phyloP scores from a whole-genome alignment of 306 rosid genomes.

The Quercus glauca region DNA sequence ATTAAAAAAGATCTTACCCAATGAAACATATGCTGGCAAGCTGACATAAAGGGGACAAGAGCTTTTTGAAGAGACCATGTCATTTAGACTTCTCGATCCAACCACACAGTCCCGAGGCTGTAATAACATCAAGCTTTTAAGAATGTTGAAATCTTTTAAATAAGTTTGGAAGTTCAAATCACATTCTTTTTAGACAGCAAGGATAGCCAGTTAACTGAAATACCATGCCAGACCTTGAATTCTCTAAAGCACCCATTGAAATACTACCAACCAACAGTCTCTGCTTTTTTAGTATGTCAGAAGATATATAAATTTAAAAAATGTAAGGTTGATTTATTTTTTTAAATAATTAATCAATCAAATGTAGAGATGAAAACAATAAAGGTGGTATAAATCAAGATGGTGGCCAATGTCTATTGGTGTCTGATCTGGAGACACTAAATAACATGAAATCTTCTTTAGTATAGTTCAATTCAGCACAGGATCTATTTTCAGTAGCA shows the following conservation, averaged over 20 bases:
- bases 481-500: conserved; percentile 1
- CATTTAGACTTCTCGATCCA: conserved; percentile 37
- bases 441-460: conserved; percentile 11
- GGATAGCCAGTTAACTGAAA: not conserved
- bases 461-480: conserved; percentile 7
- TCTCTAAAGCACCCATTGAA: not conserved
- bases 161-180: not conserved
- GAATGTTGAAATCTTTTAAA: not conserved
- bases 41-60: conserved; percentile 77
- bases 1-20: conserved; percentile 31
- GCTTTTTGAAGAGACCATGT: conserved; percentile 37
- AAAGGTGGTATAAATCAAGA: not conserved
- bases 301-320: not conserved
- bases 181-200: conserved; percentile 2
- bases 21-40: conserved; percentile 55
- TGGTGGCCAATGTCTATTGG: not conserved
- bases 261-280: not conserved
- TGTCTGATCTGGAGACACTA: not conserved
- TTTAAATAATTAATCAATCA: not conserved
- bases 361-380: not conserved
- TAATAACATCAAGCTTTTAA: conserved; percentile 12
- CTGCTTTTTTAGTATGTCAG: not conserved
- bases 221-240: not conserved
- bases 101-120: conserved; percentile 84
- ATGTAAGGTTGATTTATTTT: not conserved